phyloP scores from a whole-genome alignment of 75 land plant species.

The Cunninghamia lanceolata region DNA sequence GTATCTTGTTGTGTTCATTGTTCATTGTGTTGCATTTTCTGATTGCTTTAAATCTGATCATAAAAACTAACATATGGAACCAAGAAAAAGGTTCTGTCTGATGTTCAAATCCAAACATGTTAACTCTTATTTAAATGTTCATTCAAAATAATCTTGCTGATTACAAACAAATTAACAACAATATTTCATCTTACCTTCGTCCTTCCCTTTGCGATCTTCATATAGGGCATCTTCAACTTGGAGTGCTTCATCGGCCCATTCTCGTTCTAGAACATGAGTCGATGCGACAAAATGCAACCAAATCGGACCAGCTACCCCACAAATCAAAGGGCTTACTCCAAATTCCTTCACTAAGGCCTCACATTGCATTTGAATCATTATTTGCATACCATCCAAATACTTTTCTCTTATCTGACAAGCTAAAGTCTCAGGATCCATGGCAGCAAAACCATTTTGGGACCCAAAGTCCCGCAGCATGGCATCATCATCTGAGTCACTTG shows the following conservation, averaged over 20 bases:
- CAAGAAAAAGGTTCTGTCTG: background rate
- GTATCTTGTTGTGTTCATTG: too few species aligned
- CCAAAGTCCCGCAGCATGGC: slow-evolving; percentile 1
- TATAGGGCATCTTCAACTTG: slow-evolving; percentile 16
- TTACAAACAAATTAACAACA: background rate
- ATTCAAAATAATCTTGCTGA: background rate
- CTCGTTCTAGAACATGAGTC: slow-evolving; percentile 59
- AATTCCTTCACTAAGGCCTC: slow-evolving; percentile 73
- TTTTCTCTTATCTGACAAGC: slow-evolving; percentile 29
- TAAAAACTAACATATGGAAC: too few species aligned
- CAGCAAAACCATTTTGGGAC: background rate
- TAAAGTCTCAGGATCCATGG: slow-evolving; percentile 17
- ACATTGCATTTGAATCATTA: slow-evolving; percentile 78
- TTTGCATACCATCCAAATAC: slow-evolving; percentile 84
- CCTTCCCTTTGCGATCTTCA: background rate
- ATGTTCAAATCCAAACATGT: background rate
- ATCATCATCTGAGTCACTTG: slow-evolving; percentile 17
- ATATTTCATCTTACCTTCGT: background rate
- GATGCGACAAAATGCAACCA: slow-evolving; percentile 76
- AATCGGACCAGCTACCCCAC: slow-evolving; percentile 60
- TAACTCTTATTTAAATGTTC: background rate
- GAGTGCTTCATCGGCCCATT: slow-evolving; percentile 60
- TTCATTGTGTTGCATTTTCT: too few species aligned
- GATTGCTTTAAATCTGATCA: too few species aligned
- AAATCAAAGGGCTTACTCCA: slow-evolving; percentile 69